Base-by-base conservation (phyloP, 2,329 filamentous ascomycete genomes). In the Arthrobotrys sinensis region DNA sequence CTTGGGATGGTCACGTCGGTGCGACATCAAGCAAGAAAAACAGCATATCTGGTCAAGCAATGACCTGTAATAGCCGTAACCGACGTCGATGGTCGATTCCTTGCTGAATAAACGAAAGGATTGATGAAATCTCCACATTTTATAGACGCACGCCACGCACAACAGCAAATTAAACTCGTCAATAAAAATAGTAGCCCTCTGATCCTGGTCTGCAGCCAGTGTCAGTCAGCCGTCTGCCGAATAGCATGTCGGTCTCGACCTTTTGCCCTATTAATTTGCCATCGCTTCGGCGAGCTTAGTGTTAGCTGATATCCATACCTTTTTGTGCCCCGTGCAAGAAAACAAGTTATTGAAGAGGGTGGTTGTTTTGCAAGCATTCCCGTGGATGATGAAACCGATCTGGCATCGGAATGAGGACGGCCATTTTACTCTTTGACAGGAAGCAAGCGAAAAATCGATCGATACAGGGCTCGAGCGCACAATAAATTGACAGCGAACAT, bases 171-270 rank as follows among this genome's bases (percentile, higher is more conserved):
- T 72, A 78, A 72, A 78, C 50, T 45, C 24, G 60, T 71, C 62
- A 40, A 53, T 78, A 68, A 78, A 78, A 78, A 78, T 78, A 78
- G 75, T 43, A 78, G 65, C 57, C 55, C 45, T 65, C 21, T 45
- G 50, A 78, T 64, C 75, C 75, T 62, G 62, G 75, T 50, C 64
- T 46, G 38, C 36, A 34, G 55, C 43, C 4, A 24, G 34, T 60
- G 34, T 60, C 38, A 43, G 65, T 77, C 73, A 77, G 66, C 73
- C 73, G 67, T 78, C 50, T 73, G 62, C 60, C 60, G 62, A 73
- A 73, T 73, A 28, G 55, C 43, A 63, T 24, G 48, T 73, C 40
- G 69, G 60, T 66, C 69, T 73, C 60, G 60, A 72, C 48, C 40
- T 50, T 60, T 34, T 48, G 50, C 21, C 50, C 24, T 65, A 60